These are phyloP conservation scores for Rhodamnia rubescens DNA, from an alignment of 345 rosid species.

Conservation along the genomic window DNA sequence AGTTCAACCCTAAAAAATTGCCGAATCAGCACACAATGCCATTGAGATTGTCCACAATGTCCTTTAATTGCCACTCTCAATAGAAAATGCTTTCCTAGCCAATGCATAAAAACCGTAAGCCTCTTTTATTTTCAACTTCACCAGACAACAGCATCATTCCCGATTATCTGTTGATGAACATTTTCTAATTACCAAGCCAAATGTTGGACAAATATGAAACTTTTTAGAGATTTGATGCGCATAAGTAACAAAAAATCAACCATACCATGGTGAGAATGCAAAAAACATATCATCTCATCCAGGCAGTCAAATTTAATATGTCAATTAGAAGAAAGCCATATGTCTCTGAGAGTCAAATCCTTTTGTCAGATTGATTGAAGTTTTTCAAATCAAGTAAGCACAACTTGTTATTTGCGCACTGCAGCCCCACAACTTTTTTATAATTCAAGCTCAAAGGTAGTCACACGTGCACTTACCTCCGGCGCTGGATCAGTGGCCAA, in stretches of 20 bases:
- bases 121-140: not conserved
- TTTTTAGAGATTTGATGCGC: not conserved
- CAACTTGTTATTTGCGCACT: not conserved
- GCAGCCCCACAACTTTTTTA: not conserved
- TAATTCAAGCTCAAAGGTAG: not conserved
- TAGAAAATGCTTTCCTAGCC: not conserved
- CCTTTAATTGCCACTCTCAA: not conserved
- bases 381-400: not conserved
- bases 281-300: not conserved
- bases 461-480: slow-evolving; percentile 26
- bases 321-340: not conserved
- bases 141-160: not conserved
- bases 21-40: not conserved
- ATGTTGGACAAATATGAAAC: not conserved
- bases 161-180: not conserved
- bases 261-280: not conserved
- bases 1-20: not conserved
- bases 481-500: slow-evolving; percentile 64
- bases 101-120: not conserved
- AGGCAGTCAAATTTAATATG: not conserved
- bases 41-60: not conserved
- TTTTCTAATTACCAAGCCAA: not conserved
- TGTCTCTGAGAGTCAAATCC: not conserved
- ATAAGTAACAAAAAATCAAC: not conserved
- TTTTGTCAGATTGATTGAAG: not conserved